Base-by-base conservation (phyloP, 495 filamentous ascomycete species). In the Neurospora sp. region DNA sequence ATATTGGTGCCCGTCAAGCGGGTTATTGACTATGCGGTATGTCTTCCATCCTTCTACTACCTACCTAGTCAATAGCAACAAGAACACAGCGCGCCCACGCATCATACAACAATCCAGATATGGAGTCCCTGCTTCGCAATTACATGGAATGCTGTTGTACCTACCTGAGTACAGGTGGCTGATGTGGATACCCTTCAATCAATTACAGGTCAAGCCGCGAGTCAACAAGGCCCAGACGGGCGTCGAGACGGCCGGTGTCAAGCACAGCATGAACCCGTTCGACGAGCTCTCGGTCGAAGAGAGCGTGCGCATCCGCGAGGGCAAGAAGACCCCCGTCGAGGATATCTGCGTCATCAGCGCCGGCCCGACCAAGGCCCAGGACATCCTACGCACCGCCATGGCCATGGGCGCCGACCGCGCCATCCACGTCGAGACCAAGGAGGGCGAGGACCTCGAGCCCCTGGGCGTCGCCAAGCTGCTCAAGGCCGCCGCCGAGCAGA, bases 211-310 rank as follows among this genome's bases (percentile, higher is more conserved):
- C 88, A 98, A 97, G 87, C 96, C 96, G 72, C 93, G 96, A 76
- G 93, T 98, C 87, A 98, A 98, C 90, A 94, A 96, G 82, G 84
- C 96, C 80, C 91, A 93, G 82, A 98, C 96, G 48, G 96, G 90
- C 80, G 90, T 99, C 84, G 94, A 97, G 84, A 97, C 93, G 66
- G 84, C 88, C 69, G 92, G 92, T 77, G 94, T 98, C 77, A 99
- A 98, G 84, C 96, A 98, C 88, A 92, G 89, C 82, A 93, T 98
- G 88, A 99, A 99, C 88, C 96, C 96, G 70, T 99, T 99, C 86
- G 96, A 99, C 85, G 96, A 98, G 84, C 93, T 99, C 81, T 94
- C 93, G 72, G 89, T 99, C 84, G 96, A 99, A 84, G 96, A 97
- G 85, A 92, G 94, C 75, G 90, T 97, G 73, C 93, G 93, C 20